Evolutionary conservation across 116 monocot species (phyloP), one percentile per base, ranked within the genome.

Genomic region (Trichopus zeylanicus): DNA sequence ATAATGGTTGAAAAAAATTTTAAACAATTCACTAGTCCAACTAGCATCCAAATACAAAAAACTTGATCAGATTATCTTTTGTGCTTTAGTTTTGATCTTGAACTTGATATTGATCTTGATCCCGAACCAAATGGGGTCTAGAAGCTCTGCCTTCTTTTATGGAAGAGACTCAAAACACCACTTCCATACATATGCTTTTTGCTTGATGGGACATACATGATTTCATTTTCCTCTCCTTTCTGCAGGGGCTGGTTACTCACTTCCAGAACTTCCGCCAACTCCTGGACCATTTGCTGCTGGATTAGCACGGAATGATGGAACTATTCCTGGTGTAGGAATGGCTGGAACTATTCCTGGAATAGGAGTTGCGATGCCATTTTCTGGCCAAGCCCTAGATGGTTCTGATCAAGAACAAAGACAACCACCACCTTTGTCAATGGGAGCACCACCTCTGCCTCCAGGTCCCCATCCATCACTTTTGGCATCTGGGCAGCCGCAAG

Each of bases 401-500:
- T 74, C 88, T 31, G 98, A 91, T 61, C 84, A 80, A 58, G 85
- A 88, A n/a, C 84, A 67, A 62, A 68, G 84, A 32, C 81, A 71
- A 53, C 55, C 73, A 24, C 75, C 83, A 64, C 79, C 84, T 75
- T 22, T 75, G 29, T 70, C 76, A 47, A 52, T 63, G 31, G 78
- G 67, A 26, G 85, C 82, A 53, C 98, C 98, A 42, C 98, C 98
- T 58, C 85, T 99, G 59, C 98, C 98, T 34, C 98, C 92, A 0
- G 98, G 98, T 8, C 98, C 92, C 6, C 98, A 91, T 78, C 98
- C 98, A 42, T 99, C 98, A 15, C 82, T 91, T 49, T 63, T 99
- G 55, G 78, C 80, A 22, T 63, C 80, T 70, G 70, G 62, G 12
- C 84, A 87, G 63, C 92, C 85, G 52, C 98, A 81, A 80, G 27